phyloP scores from a whole-genome alignment of 164 flowering plant species.

The Liquidambar formosana region DNA sequence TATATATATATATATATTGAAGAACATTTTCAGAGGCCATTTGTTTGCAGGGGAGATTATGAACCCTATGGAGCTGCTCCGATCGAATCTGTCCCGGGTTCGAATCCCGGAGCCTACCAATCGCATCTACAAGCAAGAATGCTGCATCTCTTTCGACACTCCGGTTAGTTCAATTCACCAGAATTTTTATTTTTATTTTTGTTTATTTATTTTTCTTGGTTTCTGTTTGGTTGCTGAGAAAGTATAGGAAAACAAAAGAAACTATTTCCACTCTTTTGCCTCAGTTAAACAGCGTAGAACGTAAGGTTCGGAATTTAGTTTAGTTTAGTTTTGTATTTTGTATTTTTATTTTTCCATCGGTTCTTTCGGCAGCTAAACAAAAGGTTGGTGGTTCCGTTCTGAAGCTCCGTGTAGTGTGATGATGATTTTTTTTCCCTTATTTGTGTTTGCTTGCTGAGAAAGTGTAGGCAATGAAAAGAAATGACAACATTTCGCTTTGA shows the following conservation, averaged over 20 bases:
- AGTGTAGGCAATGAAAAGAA: background rate
- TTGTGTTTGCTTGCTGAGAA: background rate
- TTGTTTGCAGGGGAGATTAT: constrained; percentile 8
- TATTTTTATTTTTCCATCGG: too few relatives aligned
- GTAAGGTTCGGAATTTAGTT: too few relatives aligned
- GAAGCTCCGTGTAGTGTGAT: too few relatives aligned
- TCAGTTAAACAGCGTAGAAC: too few relatives aligned
- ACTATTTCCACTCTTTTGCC: too few relatives aligned
- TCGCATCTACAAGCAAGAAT: constrained; percentile 95
- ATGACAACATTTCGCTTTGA: too few relatives aligned
- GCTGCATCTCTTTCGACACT: constrained; percentile 88
- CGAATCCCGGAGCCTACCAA: constrained; percentile 96
- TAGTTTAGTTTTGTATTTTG: too few relatives aligned
- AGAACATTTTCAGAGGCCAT: background rate
- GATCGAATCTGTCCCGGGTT: constrained; percentile 75
- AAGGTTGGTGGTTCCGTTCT: too few relatives aligned
- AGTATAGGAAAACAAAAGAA: too few relatives aligned
- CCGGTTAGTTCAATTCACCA: too few relatives aligned
- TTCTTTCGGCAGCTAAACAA: too few relatives aligned
- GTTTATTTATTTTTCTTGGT: background rate
- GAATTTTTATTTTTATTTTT: constrained; percentile 22
- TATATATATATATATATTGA: background rate
- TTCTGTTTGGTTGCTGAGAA: constrained; percentile 5
- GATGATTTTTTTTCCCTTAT: background rate
- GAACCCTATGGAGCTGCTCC: constrained; percentile 75